Conservation (phyloP, 768 basidiomycete species). For the Cyclocybe cylindracea region DNA sequence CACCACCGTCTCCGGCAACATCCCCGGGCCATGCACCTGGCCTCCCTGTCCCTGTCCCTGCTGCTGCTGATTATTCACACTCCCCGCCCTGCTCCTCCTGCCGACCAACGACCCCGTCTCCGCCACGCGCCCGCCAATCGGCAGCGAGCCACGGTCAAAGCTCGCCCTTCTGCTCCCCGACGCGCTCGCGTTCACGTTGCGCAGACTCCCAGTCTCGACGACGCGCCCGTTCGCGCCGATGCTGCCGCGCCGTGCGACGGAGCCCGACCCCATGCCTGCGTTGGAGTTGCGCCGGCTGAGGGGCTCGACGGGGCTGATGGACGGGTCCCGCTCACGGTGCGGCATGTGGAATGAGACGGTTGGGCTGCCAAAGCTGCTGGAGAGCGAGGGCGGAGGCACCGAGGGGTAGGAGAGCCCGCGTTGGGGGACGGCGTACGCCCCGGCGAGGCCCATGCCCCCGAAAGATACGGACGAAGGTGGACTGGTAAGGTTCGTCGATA, state of each 20-base stretch:
- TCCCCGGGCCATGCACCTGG: not conserved
- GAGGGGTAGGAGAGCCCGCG: conserved; percentile 72
- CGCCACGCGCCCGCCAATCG: conserved; percentile 51
- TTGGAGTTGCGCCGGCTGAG: conserved; percentile 55
- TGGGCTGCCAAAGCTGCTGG: conserved; percentile 77
- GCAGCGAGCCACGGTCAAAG: conserved; percentile 47
- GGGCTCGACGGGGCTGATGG: conserved; percentile 52
- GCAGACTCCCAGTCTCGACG: conserved; percentile 10
- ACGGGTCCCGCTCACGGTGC: conserved; percentile 51
- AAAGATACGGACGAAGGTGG: conserved; percentile 68
- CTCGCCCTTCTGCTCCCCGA: conserved; percentile 44
- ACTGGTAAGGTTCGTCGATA: conserved; percentile 68
- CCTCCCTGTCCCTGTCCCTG: not conserved
- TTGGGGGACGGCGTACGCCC: conserved; percentile 13
- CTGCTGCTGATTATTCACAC: conserved; percentile 35
- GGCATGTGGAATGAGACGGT: conserved; percentile 36
- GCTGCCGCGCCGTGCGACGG: conserved; percentile 28
- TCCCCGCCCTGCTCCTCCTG: conserved; percentile 46
- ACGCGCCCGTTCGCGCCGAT: conserved; percentile 33
- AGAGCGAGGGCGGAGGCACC: conserved; percentile 81
- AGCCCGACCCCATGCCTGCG: conserved; percentile 18
- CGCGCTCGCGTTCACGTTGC: conserved; percentile 27
- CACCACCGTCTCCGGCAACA: conserved; percentile 30
- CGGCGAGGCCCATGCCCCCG: conserved; percentile 26
- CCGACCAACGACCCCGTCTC: conserved; percentile 50